Evolutionary conservation across 1,284 basidiomycete species (phyloP), one percentile per base, ranked within the genome.

Genomic region (Kalmanozyma brasiliensis): DNA sequence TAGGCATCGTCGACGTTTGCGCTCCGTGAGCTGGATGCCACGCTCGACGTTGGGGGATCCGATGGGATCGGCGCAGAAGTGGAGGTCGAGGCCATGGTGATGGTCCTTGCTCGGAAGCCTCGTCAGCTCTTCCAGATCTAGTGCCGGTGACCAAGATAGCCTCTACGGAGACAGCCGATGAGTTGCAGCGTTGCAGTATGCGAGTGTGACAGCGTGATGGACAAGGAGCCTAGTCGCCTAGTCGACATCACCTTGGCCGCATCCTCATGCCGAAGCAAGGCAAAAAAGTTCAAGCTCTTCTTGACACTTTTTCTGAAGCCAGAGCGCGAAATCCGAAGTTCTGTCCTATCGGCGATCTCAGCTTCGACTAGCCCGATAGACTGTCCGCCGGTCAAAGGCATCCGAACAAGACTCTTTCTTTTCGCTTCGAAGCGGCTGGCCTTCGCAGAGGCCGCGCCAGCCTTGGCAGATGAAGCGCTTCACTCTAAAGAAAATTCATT

Each of bases 401-500:
- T 22, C 20, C 45, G 14, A 40, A 16, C 2, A n/a, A n/a, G 14
- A 24, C 20, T 34, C 52, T 56, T 63, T 56, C 60, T 57, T 63
- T 63, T 52, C 42, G 11, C 6, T 29, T 33, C 13, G 10, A 3
- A 24, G 16, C 40, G 3, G 3, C 23, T 20, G 23, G 17, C 4
- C 13, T 24, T 13, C 4, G 24, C 36, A 17, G 35, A 49, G 61
- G 61, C 61, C 47, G 55, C 61, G 55, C 61, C 49, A 53, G 45
- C 41, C 14, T 45, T 58, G 22, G 46, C 44, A 8, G 24, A 20
- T 9, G 16, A 11, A 22, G 20, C 7, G 5, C 8, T 20, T 8
- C 3, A 49, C 11, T 26, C 37, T 41, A 29, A 52, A 58, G 33
- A 52, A 49, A 64, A 64, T 58, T 64, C 34, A 64, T 53, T 64